phyloP scores from a whole-genome alignment of 2,329 filamentous ascomycete species.

The Pseudogymnoascus sp. region DNA sequence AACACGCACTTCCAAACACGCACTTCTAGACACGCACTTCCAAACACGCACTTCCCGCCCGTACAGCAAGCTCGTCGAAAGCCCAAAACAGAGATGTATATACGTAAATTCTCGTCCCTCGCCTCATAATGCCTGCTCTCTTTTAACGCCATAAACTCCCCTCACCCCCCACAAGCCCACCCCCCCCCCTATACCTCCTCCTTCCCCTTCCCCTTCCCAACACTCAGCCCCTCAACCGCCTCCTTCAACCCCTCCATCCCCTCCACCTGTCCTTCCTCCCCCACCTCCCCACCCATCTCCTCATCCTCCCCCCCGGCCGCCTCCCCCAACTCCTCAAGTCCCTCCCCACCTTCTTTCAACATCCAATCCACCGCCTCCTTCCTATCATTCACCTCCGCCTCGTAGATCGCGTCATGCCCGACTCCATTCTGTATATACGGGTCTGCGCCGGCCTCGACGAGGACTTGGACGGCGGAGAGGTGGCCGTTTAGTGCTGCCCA shows the following conservation, averaged over 20 bases:
- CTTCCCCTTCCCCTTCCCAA: not conserved
- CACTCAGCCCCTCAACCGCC: not conserved
- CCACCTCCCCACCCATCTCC: constrained; percentile 16
- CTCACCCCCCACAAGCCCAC: not conserved
- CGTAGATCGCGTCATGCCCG: constrained; percentile 70
- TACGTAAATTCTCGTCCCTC: not conserved
- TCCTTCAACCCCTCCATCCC: constrained; percentile 6
- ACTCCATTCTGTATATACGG: constrained; percentile 71
- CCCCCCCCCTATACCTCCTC: not conserved
- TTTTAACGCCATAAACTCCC: not conserved
- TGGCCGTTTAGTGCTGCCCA: constrained; percentile 92
- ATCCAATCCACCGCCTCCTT: constrained; percentile 51
- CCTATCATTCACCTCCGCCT: constrained; percentile 64
- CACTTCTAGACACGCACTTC: no score
- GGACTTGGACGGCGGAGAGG: constrained; percentile 65
- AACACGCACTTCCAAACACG: no score
- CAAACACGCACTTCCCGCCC: not conserved
- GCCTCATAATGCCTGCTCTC: not conserved
- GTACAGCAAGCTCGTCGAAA: not conserved
- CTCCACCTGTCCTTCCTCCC: constrained; percentile 2
- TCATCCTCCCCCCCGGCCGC: constrained; percentile 3
- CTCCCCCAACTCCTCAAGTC: constrained; percentile 28
- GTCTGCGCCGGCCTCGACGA: constrained; percentile 69
- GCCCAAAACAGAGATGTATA: not conserved
- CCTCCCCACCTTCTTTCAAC: constrained; percentile 30